A percentile compares a stretch with the other conserved stretches of the same genome.
These are phyloP conservation scores for Eleusine indica DNA, from an alignment of 176 grass and related monocot genomes.

Conservation along the genomic window DNA sequence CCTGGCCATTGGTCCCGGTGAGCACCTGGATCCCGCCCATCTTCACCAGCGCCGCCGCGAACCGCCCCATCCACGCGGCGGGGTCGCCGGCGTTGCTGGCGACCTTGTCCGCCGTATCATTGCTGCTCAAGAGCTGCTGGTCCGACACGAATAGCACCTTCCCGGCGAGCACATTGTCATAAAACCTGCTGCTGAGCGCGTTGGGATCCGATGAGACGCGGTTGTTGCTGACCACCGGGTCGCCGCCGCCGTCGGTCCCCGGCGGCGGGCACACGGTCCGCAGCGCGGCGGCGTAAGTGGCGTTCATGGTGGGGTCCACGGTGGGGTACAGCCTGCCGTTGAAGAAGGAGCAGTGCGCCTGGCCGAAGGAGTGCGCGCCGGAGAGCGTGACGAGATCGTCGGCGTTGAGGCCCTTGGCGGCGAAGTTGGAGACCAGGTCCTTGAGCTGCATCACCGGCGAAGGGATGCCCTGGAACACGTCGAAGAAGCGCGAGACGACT, in stretches of 20 bases:
- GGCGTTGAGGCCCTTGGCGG: not conserved
- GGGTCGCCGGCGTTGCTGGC: conserved; percentile 8
- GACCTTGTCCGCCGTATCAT: conserved; percentile 31
- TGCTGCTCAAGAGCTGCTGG: conserved; percentile 28
- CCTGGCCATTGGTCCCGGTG: conserved; percentile 45
- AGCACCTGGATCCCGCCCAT: conserved; percentile 56
- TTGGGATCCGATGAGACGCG: not conserved
- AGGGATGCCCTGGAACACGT: conserved; percentile 23
- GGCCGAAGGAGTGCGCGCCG: conserved; percentile 30
- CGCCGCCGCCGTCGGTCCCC: not conserved
- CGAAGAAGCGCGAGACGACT: not conserved
- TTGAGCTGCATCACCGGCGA: not conserved
- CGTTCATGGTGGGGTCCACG: conserved; percentile 31
- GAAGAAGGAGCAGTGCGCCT: conserved; percentile 16
- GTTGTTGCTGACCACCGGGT: conserved; percentile 16
- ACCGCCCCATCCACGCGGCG: conserved; percentile 33
- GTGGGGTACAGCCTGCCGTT: conserved; percentile 25
- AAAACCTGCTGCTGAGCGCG: conserved; percentile 20
- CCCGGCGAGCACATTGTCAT: conserved; percentile 4
- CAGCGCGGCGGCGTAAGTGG: not conserved
- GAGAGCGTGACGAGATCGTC: conserved; percentile 38
- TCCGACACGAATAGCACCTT: conserved; percentile 54
- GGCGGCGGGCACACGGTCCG: conserved; percentile 24
- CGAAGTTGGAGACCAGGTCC: conserved; percentile 31
- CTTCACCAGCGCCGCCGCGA: conserved; percentile 50